Base-by-base conservation (phyloP, 768 basidiomycete genomes). In the Trametes punicea region DNA sequence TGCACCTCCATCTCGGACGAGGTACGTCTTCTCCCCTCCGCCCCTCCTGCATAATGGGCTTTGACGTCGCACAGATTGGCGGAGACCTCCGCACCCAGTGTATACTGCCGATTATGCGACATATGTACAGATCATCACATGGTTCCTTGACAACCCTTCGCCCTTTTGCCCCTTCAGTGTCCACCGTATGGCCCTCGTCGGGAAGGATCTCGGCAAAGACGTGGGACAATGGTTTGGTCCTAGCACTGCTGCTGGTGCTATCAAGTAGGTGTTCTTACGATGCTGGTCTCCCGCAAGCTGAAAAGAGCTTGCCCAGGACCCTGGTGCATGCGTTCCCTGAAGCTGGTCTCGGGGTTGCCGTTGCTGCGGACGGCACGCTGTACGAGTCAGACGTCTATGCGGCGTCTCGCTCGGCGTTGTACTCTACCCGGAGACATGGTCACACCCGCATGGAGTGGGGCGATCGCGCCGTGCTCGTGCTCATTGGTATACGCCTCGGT, bases 181-280 rank as follows among this genome's bases (percentile, higher is more conserved):
- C 6, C 96, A 99, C 71, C 82, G 93, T 44, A 97, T 99, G 88
- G 95, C 95, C 0, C 75, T 94, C 20, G 88, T 94, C 0, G 96
- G 96, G 0, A 95, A 98, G 67, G 88, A 94, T 63, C 80, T 98
- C 1, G 96, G 96, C 11, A 98, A 91, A 59, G 91, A 93, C 61
- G 89, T 98, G 0, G 96, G 96, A 1, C 89, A 93, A 70, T 98
- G 96, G 96, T 98, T 98, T 65, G 96, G 96, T 0, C 96, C 96
- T 0, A 95, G 91, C 67, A 93, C 91, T 0, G 97, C 96, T n/a
- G 94, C 95, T 7, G 94, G 95, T 33, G 95, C 93, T 10, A 89
- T 98, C 74, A 93, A 89, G 89, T 92, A 67, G 45, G 66, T 65
- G 46, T 10, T 20, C 40, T 10, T 23, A 9, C 34, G 18, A 53